phyloP scores from a whole-genome alignment of 2,329 filamentous ascomycete genomes.

The Lecanicillium sp. region DNA sequence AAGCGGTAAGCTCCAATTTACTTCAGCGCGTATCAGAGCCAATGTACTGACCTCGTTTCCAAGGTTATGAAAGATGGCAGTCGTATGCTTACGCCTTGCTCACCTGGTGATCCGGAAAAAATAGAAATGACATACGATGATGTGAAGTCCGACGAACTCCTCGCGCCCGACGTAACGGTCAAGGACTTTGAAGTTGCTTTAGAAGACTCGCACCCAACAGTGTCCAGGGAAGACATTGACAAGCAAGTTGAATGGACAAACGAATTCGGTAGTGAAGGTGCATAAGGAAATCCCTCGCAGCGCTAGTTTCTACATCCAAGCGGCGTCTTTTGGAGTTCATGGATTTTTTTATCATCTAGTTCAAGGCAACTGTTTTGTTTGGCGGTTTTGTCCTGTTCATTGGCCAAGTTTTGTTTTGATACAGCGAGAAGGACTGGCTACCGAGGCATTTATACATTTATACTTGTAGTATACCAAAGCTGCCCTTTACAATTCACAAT shows the following conservation, averaged over 20 bases:
- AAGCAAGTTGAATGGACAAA: slow-evolving; percentile 88
- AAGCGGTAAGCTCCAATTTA: slow-evolving; percentile 53
- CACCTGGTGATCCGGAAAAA: slow-evolving; percentile 77
- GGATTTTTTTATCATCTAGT: too few species aligned
- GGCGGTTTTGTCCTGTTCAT: too few species aligned
- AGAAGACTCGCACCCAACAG: slow-evolving; percentile 79
- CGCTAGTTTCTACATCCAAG: slow-evolving; percentile 7
- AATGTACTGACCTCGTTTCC: not conserved
- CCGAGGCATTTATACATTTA: too few species aligned
- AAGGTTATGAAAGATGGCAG: slow-evolving; percentile 63
- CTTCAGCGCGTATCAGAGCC: slow-evolving; percentile 4
- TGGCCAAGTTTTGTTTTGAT: too few species aligned
- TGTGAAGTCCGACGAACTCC: slow-evolving; percentile 71
- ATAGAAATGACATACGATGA: slow-evolving; percentile 92
- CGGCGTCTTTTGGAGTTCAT: slow-evolving; percentile 9
- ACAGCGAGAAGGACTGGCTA: too few species aligned
- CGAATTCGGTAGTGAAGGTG: slow-evolving; percentile 90
- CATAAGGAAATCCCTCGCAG: slow-evolving; percentile 21
- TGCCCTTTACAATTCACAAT: too few species aligned
- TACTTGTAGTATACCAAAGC: too few species aligned
- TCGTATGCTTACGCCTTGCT: slow-evolving; percentile 78
- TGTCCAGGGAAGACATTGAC: slow-evolving; percentile 76
- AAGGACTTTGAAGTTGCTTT: slow-evolving; percentile 94
- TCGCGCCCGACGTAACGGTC: slow-evolving; percentile 77
- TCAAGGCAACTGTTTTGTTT: too few species aligned